Conservation (phyloP, 257 asterid species). For the Plectranthus barbatus region DNA sequence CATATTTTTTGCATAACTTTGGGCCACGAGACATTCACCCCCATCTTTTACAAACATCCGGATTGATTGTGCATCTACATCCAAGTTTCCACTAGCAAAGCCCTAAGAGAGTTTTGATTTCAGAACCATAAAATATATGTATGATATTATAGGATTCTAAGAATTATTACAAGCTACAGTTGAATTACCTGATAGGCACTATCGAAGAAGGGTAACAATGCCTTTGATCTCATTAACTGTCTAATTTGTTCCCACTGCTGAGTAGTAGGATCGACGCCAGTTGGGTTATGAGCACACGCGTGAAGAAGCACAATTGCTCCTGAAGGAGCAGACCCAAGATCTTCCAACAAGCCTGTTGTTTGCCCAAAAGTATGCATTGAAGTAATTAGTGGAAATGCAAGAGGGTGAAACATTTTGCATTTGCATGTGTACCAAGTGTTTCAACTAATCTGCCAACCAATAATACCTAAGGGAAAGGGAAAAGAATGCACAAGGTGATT, state of each 20-base stretch:
- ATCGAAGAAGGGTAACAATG: conserved; percentile 89
- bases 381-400: neutral
- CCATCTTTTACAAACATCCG: conserved; percentile 87
- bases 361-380: neutral
- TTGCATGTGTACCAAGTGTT: neutral
- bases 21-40: conserved; percentile 88
- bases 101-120: conserved; percentile 41
- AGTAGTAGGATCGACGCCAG: conserved; percentile 97
- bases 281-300: conserved; percentile 99
- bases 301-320: conserved; percentile 95
- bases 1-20: conserved; percentile 97
- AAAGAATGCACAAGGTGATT: too few species aligned
- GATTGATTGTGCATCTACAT: conserved; percentile 79
- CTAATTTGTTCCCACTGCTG: conserved; percentile 93
- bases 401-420: neutral
- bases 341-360: conserved; percentile 82
- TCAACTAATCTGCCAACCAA: neutral
- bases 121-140: conserved; percentile 1
- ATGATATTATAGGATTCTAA: neutral
- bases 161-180: neutral
- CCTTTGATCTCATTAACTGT: conserved; percentile 71
- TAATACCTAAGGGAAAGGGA: neutral
- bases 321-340: conserved; percentile 89
- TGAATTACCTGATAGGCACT: conserved; percentile 88
- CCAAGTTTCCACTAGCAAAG: conserved; percentile 95